These are phyloP conservation scores for Antarctomyces pellizariae DNA, from an alignment of 495 filamentous ascomycete species.

Conservation along the genomic window DNA sequence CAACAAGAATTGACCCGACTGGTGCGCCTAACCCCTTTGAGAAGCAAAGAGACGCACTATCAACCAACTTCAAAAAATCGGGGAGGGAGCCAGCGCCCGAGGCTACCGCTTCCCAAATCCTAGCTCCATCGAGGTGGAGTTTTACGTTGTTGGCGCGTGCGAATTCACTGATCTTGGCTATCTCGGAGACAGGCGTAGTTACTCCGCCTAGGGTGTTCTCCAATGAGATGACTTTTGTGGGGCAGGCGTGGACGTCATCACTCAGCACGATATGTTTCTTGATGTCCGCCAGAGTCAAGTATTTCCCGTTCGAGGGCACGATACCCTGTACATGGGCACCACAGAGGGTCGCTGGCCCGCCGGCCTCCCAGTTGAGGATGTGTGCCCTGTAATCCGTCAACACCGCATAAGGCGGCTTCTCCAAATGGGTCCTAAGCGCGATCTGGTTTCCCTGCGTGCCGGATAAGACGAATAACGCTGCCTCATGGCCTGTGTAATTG, in stretches of 20 bases:
- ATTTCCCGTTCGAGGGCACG: conserved; percentile 35
- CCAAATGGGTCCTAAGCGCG: conserved; percentile 39
- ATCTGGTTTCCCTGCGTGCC: conserved; percentile 87
- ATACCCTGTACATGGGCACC: conserved; percentile 35
- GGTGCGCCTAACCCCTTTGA: conserved; percentile 80
- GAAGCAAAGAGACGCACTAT: conserved; percentile 68
- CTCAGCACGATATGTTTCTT: conserved; percentile 26
- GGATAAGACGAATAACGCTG: conserved; percentile 53
- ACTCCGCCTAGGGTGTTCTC: conserved; percentile 71
- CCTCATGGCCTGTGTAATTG: conserved; percentile 53
- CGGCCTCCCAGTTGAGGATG: conserved; percentile 49
- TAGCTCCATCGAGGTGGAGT: conserved; percentile 66
- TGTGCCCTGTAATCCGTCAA: conserved; percentile 45
- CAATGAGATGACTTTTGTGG: conserved; percentile 57
- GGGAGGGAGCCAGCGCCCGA: conserved; percentile 33
- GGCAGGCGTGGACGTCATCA: conserved; percentile 35
- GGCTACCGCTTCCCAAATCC: conserved; percentile 57
- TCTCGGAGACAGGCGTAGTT: conserved; percentile 51
- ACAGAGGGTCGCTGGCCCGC: conserved; percentile 35
- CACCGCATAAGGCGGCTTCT: conserved; percentile 45
- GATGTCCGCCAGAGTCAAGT: conserved; percentile 60
- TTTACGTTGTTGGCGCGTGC: conserved; percentile 41
- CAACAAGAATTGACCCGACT: conserved; percentile 59
- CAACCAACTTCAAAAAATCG: conserved; percentile 50
- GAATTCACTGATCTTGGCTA: conserved; percentile 40